Base-by-base conservation (phyloP, 2,329 filamentous ascomycete species). In the Beauveria varroae region DNA sequence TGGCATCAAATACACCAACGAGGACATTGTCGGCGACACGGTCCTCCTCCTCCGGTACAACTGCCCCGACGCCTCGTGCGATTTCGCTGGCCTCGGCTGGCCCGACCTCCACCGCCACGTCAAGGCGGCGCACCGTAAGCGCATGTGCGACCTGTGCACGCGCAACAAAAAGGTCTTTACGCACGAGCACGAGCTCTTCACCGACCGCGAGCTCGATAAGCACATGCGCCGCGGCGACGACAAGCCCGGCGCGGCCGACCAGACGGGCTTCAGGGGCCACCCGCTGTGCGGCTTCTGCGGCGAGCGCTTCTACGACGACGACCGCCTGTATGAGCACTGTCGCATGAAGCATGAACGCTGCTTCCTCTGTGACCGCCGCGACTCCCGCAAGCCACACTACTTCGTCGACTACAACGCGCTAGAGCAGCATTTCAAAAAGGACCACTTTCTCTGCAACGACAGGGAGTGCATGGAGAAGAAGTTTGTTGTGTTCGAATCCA, bases 81-180 rank as follows among this genome's bases (percentile, higher is more conserved):
- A 96, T 77, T 88, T 91, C 67, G 91, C 92, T 47, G 96, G 91
- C 70, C 77, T 93, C 60, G 80, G 80, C 63, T 83, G 81, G 79
- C 78, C 78, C 12, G 80, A 83, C 64, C 72, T 83, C 57, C 81
- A 83, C 66, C 78, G 92, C 67, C 91, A 99, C 79, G 93, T 97
- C 61, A 89, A 88, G 70, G 85, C 80, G 57, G 84, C 83, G 62
- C 95, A 99, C 77, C 82, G 87, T 65, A 96, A 93, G 76, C 87
- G 90, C 71, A 93, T 96, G 88, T 96, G 90, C 74, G 91, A 96
- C 73, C 80, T 96, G 12, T 97, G 93, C 75, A 83, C 93, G 7
- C 81, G 92, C 63, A 93, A 97, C 78, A 99, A 99, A 76, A 97
- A 96, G 71, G 92, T 97, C 40, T 99, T 99, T 68, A 97, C 95